Evolutionary conservation across 2,329 filamentous ascomycete species (phyloP).

Genomic region (Ophiostoma perfectum): DNA sequence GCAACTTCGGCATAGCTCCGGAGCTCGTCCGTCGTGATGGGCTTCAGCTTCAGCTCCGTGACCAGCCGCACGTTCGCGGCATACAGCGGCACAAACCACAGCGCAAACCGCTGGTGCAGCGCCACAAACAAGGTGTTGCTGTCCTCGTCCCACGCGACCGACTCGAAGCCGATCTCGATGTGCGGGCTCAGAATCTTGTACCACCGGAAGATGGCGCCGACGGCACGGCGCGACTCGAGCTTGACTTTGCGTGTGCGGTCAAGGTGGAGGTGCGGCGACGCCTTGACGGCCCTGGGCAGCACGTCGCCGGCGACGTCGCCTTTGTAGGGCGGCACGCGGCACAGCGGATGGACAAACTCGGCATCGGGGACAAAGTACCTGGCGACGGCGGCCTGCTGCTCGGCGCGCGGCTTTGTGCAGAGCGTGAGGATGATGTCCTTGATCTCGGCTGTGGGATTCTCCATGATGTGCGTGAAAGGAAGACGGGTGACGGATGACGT

Average conservation of each 20-base stretch:
- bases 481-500: background rate
- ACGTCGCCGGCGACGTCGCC: constrained; percentile 30
- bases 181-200: constrained; percentile 76
- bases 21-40: background rate
- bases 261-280: constrained; percentile 26
- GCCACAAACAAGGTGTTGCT: constrained; percentile 66
- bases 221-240: constrained; percentile 57
- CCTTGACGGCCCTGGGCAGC: background rate
- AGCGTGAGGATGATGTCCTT: constrained; percentile 24
- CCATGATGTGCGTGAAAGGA: background rate
- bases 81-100: constrained; percentile 75
- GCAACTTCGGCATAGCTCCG: constrained; percentile 20
- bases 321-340: constrained; percentile 46
- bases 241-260: background rate
- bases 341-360: constrained; percentile 25
- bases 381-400: constrained; percentile 22
- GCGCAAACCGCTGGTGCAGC: constrained; percentile 67
- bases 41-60: constrained; percentile 59
- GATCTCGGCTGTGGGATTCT: constrained; percentile 3
- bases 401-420: constrained; percentile 19
- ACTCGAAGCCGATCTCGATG: constrained; percentile 63
- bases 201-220: constrained; percentile 70
- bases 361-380: constrained; percentile 24
- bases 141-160: constrained; percentile 61
- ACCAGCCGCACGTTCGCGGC: constrained; percentile 61